A percentile compares a stretch with the other conserved stretches of the same genome.
phyloP scores from a whole-genome alignment of 192 early-diverging fungal species.

The Piromyces finnis region DNA sequence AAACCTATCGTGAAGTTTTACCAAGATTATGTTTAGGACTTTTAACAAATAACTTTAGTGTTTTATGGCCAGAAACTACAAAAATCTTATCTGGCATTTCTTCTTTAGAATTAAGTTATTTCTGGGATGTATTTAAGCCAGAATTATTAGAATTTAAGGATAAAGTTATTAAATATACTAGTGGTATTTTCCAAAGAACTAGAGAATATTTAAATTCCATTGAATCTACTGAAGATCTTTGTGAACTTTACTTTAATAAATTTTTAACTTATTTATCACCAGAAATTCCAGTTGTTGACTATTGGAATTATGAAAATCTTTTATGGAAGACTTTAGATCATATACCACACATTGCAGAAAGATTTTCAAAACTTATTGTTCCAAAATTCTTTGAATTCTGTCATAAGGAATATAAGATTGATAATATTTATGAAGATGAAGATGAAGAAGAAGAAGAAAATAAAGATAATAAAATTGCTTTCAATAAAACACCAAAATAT shows the following conservation, averaged over 20 bases:
- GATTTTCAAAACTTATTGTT: constrained; percentile 37
- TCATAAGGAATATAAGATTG: constrained; percentile 22
- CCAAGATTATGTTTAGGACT: constrained; percentile 47
- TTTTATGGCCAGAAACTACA: constrained; percentile 56
- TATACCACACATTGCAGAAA: constrained; percentile 37
- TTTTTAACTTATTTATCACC: neutral
- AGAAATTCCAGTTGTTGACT: neutral
- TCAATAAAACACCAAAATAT: constrained; percentile 4
- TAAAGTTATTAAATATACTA: neutral
- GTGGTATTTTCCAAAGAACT: neutral
- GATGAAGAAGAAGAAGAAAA: constrained; percentile 10
- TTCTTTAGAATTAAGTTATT: neutral
- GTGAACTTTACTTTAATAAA: neutral
- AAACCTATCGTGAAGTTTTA: constrained; percentile 45
- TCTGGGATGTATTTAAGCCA: neutral
- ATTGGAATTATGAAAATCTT: constrained; percentile 1
- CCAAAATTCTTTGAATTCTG: constrained; percentile 44
- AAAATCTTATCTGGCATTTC: neutral
- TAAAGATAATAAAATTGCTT: constrained; percentile 3
- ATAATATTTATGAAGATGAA: constrained; percentile 15
- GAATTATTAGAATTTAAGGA: neutral
- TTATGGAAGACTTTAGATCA: neutral
- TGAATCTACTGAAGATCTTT: neutral
- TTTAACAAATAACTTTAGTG: constrained; percentile 63
- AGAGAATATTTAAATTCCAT: neutral